These are phyloP conservation scores for Silene conica DNA, from an alignment of 148 eudicot genomes.

Conservation along the genomic window DNA sequence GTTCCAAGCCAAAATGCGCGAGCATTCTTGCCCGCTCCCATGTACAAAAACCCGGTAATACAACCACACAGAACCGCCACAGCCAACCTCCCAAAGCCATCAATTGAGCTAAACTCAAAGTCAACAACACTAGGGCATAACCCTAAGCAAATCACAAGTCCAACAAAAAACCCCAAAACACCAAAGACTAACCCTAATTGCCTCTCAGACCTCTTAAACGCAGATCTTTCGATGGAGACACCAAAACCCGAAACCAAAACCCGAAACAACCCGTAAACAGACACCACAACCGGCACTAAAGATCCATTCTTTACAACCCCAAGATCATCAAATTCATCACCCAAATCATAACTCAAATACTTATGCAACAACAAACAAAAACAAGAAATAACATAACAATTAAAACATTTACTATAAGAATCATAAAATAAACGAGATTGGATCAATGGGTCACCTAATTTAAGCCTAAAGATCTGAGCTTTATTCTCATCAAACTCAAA, in stretches of 20 bases:
- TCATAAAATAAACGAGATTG: slow-evolving; percentile 55
- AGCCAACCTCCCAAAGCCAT: slow-evolving; percentile 52
- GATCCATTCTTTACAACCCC: slow-evolving; percentile 62
- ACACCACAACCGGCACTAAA: slow-evolving; percentile 56
- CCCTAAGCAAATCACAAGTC: slow-evolving; percentile 41
- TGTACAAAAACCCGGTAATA: slow-evolving; percentile 52
- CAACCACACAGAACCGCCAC: slow-evolving; percentile 53
- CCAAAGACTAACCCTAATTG: slow-evolving; percentile 54
- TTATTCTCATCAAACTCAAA: slow-evolving; percentile 88
- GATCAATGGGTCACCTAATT: slow-evolving; percentile 71
- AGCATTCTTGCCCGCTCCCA: slow-evolving; percentile 67
- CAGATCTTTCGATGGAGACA: slow-evolving; percentile 73
- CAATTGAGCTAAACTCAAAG: slow-evolving; percentile 49
- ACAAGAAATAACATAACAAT: slow-evolving; percentile 37
- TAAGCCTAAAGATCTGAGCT: slow-evolving; percentile 96
- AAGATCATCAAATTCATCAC: slow-evolving; percentile 21
- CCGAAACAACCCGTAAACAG: slow-evolving; percentile 45
- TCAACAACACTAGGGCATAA: slow-evolving; percentile 53
- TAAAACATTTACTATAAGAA: slow-evolving; percentile 48
- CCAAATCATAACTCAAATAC: slow-evolving; percentile 30
- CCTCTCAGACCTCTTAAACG: slow-evolving; percentile 67
- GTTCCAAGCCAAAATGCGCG: slow-evolving; percentile 97
- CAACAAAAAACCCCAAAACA: slow-evolving; percentile 50
- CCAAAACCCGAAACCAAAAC: slow-evolving; percentile 40
- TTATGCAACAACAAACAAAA: slow-evolving; percentile 46